Evolutionary conservation across 2,329 filamentous ascomycete genomes (phyloP).

Genomic region (Mycosphaerelloides madeirae): DNA sequence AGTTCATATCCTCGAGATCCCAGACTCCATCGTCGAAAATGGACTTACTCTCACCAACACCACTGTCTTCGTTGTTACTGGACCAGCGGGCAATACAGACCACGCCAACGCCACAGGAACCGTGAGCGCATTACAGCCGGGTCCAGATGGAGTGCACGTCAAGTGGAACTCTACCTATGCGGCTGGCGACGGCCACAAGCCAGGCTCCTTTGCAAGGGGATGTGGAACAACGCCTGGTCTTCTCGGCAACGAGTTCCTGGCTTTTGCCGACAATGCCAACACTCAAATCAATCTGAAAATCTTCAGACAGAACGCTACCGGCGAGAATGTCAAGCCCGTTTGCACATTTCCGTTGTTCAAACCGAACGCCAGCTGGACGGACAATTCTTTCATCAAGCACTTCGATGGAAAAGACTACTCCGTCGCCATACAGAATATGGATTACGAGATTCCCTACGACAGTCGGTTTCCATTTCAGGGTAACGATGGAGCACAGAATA

Average conservation of each 20-base stretch:
- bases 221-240: conserved; percentile 1
- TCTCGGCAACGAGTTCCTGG: conserved; percentile 1
- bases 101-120: not conserved
- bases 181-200: conserved; percentile 2
- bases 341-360: conserved; percentile 2
- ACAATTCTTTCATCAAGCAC: not conserved
- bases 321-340: not conserved
- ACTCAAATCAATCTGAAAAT: not conserved
- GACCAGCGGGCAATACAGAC: conserved; percentile 1
- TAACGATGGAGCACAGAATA: not conserved
- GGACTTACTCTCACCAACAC: not conserved
- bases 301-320: not conserved
- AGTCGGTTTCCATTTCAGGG: not conserved
- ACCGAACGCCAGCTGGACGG: not conserved
- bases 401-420: conserved; percentile 5
- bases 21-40: conserved; percentile 1
- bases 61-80: conserved; percentile 2
- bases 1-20: not conserved
- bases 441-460: not conserved
- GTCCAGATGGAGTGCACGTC: not conserved
- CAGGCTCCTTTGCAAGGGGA: not conserved
- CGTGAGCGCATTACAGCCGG: not conserved
- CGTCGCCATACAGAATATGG: not conserved
- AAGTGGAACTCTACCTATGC: not conserved
- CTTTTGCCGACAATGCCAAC: conserved; percentile 4